These are phyloP conservation scores for Pleurotus tuber-regium DNA, from an alignment of 768 basidiomycete genomes.

Conservation along the genomic window DNA sequence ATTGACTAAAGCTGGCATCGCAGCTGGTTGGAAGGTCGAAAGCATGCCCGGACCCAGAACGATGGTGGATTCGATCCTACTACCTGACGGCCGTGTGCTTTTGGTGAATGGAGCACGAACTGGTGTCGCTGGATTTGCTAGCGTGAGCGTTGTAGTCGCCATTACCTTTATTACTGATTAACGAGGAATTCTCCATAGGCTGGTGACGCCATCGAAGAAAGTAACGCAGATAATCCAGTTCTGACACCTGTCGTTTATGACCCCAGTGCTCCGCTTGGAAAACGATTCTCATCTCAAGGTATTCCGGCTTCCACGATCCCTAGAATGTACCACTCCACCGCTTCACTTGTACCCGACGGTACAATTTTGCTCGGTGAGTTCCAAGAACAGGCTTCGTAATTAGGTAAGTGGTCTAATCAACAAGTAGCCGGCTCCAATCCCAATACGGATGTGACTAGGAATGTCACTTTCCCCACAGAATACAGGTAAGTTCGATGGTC, in stretches of 20 bases:
- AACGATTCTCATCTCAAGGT: conserved; percentile 27
- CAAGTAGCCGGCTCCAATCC: conserved; percentile 43
- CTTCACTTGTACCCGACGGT: conserved; percentile 27
- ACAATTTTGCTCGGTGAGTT: conserved; percentile 24
- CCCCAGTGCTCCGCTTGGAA: conserved; percentile 23
- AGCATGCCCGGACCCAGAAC: conserved; percentile 39
- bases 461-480: conserved; percentile 26
- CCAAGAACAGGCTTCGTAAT: background rate
- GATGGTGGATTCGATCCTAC: conserved; percentile 34
- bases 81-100: conserved; percentile 39
- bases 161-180: background rate
- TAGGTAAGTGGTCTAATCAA: background rate
- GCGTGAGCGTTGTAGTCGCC: conserved; percentile 19
- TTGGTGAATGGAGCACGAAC: conserved; percentile 42
- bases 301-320: conserved; percentile 28
- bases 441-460: conserved; percentile 30
- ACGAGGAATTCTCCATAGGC: conserved; percentile 15
- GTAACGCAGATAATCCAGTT: conserved; percentile 36
- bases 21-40: conserved; percentile 44
- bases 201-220: conserved; percentile 27
- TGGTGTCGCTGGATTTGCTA: conserved; percentile 37
- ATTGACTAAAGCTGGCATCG: conserved; percentile 39
- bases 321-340: conserved; percentile 34
- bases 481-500: conserved; percentile 21
- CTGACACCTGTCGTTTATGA: conserved; percentile 30